A percentile compares a stretch with the other conserved stretches of the same genome.
These are phyloP conservation scores for Magnolia changhungtana DNA, from an alignment of 164 flowering plant genomes.

Conservation along the genomic window DNA sequence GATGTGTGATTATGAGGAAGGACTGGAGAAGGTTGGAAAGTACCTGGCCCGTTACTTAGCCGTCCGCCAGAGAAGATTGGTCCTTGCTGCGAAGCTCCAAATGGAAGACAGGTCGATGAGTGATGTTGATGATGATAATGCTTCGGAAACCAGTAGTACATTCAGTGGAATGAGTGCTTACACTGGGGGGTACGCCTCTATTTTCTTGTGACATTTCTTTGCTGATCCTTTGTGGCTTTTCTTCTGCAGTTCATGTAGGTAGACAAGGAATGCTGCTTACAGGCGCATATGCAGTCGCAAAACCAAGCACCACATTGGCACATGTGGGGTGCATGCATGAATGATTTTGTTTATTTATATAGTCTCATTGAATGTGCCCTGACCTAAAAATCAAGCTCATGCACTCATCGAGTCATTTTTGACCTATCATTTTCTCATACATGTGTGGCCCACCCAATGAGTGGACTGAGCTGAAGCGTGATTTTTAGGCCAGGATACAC, in stretches of 20 bases:
- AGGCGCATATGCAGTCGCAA: neutral
- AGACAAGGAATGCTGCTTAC: neutral
- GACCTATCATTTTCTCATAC: no score
- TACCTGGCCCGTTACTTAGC: conserved; percentile 87
- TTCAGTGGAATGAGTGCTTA: conserved; percentile 99
- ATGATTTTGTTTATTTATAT: no score
- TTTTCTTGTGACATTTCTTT: conserved; percentile 1
- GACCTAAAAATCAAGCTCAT: no score
- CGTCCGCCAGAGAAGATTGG: conserved; percentile 88
- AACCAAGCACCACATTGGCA: neutral
- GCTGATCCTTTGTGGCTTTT: neutral
- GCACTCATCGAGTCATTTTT: no score
- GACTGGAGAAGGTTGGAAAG: conserved; percentile 89
- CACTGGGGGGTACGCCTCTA: conserved; percentile 63
- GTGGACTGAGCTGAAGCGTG: no score
- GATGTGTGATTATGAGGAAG: conserved; percentile 66
- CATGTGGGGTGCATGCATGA: no score
- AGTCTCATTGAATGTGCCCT: no score
- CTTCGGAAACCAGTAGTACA: conserved; percentile 87
- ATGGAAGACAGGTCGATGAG: conserved; percentile 51
- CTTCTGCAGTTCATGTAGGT: neutral
- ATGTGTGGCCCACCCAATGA: no score
- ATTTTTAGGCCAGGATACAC: no score
- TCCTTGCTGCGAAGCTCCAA: conserved; percentile 79
- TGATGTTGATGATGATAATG: conserved; percentile 74